Conservation (phyloP, 1,139 yeast species). For the Starmera stellimalicola region DNA sequence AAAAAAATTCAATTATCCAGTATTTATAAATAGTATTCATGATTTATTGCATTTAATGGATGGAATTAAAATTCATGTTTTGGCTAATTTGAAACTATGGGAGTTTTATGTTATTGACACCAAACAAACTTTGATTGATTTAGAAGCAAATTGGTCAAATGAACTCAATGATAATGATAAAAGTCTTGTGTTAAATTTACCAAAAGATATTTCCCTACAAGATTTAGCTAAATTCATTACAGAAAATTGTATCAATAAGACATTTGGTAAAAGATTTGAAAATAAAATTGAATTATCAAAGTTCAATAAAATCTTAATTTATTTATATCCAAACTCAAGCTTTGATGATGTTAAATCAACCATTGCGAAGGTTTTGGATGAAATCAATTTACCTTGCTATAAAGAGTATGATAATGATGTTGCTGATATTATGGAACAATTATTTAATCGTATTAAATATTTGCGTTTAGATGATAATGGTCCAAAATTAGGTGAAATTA, state of each 20-base stretch:
- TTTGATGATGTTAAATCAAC: constrained; percentile 28
- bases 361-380: constrained; percentile 55
- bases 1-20: constrained; percentile 49
- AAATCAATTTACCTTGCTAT: constrained; percentile 67
- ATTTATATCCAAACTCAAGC: constrained; percentile 22
- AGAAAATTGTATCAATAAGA: constrained; percentile 29
- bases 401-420: constrained; percentile 69
- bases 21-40: constrained; percentile 33
- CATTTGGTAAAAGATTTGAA: constrained; percentile 36
- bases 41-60: constrained; percentile 56
- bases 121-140: constrained; percentile 22
- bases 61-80: constrained; percentile 59
- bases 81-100: constrained; percentile 69
- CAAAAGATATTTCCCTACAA: constrained; percentile 31
- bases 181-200: constrained; percentile 30
- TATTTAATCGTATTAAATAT: constrained; percentile 67
- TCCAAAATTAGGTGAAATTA: constrained; percentile 64
- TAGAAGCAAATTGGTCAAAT: constrained; percentile 17
- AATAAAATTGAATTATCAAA: constrained; percentile 43
- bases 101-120: constrained; percentile 73
- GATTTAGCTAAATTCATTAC: constrained; percentile 45
- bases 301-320: constrained; percentile 38
- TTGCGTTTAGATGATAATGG: constrained; percentile 72
- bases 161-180: constrained; percentile 19
- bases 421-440: constrained; percentile 51